Evolutionary conservation across 805 yeast species (phyloP).

Genomic region (Nakazawaea ambrosiae): DNA sequence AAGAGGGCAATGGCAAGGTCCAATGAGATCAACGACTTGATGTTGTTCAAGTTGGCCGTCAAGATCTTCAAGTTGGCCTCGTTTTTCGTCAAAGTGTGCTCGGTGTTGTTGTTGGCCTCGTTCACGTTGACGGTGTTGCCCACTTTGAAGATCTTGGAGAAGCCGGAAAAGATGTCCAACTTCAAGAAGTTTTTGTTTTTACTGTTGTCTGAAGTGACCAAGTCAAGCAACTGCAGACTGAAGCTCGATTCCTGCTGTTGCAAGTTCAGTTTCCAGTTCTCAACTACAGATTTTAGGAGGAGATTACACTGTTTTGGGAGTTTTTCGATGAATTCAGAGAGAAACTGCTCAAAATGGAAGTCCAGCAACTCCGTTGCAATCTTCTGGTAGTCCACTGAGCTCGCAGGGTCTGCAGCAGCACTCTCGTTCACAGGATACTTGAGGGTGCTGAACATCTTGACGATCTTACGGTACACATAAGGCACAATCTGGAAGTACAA

Average conservation of each 20-base stretch:
- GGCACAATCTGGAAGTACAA: conserved; percentile 30
- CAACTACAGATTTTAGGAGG: conserved; percentile 22
- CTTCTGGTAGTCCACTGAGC: conserved; percentile 21
- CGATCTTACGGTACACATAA: conserved; percentile 21
- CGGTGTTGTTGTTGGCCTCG: conserved; percentile 16
- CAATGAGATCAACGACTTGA: conserved; percentile 71
- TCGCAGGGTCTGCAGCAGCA: not conserved
- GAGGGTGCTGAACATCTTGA: conserved; percentile 17
- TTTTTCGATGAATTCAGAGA: conserved; percentile 25
- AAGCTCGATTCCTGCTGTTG: conserved; percentile 29
- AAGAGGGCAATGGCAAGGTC: conserved; percentile 70
- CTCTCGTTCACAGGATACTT: conserved; percentile 18
- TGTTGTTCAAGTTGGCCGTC: conserved; percentile 64
- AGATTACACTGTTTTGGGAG: conserved; percentile 26
- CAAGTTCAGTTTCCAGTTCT: conserved; percentile 32
- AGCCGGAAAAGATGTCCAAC: conserved; percentile 53
- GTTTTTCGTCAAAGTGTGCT: conserved; percentile 46
- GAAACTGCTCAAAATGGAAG: conserved; percentile 27
- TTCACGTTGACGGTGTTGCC: conserved; percentile 16
- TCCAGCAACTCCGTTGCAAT: conserved; percentile 25
- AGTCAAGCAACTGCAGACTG: conserved; percentile 30
- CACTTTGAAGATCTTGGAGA: conserved; percentile 53
- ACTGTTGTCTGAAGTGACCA: conserved; percentile 15
- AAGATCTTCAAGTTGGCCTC: conserved; percentile 79
- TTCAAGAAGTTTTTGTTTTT: conserved; percentile 21